phyloP scores from a whole-genome alignment of 768 basidiomycete genomes.

The Collybiopsis confluens region DNA sequence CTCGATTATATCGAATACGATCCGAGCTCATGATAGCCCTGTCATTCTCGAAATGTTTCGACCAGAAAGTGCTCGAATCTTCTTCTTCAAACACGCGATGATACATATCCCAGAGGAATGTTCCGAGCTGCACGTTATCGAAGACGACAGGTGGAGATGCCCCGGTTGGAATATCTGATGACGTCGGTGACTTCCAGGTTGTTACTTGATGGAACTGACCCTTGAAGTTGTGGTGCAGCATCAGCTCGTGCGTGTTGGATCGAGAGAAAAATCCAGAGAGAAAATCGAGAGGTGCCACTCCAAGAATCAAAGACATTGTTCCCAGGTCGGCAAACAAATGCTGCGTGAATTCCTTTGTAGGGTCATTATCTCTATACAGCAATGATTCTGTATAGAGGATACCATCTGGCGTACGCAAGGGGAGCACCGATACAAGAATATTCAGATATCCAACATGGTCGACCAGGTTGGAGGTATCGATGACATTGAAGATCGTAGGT shows the following conservation, averaged over 20 bases:
- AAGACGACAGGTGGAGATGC: conserved; percentile 13
- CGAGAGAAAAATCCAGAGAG: conserved; percentile 35
- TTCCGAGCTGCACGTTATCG: conserved; percentile 29
- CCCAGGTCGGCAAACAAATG: conserved; percentile 34
- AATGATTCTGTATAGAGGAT: conserved; percentile 42
- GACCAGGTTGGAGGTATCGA: conserved; percentile 36
- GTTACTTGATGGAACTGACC: conserved; percentile 32
- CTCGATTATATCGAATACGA: conserved; percentile 42
- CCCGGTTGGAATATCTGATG: conserved; percentile 15
- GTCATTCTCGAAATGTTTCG: not conserved
- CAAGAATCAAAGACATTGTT: conserved; percentile 36
- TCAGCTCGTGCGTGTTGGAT: conserved; percentile 37
- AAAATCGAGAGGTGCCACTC: conserved; percentile 35
- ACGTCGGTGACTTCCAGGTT: conserved; percentile 31
- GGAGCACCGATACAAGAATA: conserved; percentile 25
- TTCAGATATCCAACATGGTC: conserved; percentile 38
- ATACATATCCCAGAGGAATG: conserved; percentile 39
- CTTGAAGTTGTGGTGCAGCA: conserved; percentile 8
- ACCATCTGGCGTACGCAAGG: conserved; percentile 20
- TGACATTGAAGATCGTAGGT: conserved; percentile 31
- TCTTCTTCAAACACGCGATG: conserved; percentile 41
- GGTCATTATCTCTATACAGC: conserved; percentile 22
- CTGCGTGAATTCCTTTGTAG: conserved; percentile 25
- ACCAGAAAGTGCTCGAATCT: conserved; percentile 1
- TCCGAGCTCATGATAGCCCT: conserved; percentile 15